Percentiles rank a stretch among this genome's conserved stretches.
phyloP scores from a whole-genome alignment of 768 basidiomycete species.

The Lactarius hengduanensis region DNA sequence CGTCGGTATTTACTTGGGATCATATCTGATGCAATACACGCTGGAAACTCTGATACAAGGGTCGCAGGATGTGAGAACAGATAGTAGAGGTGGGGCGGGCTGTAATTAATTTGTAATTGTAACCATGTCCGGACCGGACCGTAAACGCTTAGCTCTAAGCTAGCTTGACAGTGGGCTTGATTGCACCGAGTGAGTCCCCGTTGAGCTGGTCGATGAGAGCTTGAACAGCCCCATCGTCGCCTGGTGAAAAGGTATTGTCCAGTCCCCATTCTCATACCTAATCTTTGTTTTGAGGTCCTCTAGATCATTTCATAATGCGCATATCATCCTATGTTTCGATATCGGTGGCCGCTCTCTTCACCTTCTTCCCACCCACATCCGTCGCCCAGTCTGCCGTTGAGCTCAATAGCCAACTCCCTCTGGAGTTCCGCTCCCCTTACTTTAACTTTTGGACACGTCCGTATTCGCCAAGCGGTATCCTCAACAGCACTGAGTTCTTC shows the following conservation, averaged over 20 bases:
- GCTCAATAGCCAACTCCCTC: not conserved
- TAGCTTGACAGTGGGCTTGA: too few species aligned
- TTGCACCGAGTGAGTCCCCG: too few species aligned
- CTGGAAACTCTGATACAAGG: too few species aligned
- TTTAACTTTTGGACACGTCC: constrained; percentile 18
- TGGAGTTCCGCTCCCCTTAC: constrained; percentile 25
- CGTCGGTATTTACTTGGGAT: constrained; percentile 56
- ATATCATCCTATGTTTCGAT: not conserved
- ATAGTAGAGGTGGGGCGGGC: too few species aligned
- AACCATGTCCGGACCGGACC: not conserved
- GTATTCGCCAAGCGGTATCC: too few species aligned
- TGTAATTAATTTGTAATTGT: too few species aligned
- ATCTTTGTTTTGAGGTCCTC: not conserved
- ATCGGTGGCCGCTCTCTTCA: not conserved
- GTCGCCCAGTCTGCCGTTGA: not conserved
- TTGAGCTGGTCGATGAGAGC: not conserved
- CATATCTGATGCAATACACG: not conserved
- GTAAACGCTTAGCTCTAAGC: not conserved
- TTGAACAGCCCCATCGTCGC: not conserved
- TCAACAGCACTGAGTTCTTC: not conserved
- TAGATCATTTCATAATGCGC: not conserved
- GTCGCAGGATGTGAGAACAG: too few species aligned
- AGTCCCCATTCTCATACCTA: not conserved
- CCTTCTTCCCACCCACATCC: not conserved
- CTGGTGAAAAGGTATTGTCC: not conserved